Percentiles rank a stretch among this genome's conserved stretches.
These are phyloP conservation scores for Rhinocladiella mackenziei DNA, from an alignment of 2,329 filamentous ascomycete species.

Conservation along the genomic window DNA sequence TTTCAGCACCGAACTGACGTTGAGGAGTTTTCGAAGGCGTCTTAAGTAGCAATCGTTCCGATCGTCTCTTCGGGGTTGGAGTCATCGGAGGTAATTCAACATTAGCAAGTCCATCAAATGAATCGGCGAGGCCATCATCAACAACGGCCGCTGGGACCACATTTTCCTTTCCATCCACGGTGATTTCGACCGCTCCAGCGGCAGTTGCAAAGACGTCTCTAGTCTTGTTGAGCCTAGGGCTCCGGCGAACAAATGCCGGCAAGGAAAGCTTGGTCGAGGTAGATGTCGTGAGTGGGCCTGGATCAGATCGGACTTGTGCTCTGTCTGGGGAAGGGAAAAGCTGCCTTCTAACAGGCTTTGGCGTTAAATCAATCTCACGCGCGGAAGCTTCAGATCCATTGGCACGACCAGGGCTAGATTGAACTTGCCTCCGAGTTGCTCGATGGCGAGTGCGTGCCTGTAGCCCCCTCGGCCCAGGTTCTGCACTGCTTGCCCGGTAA, in stretches of 20 bases:
- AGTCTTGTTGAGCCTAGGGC: slow-evolving; percentile 30
- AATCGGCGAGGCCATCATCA: slow-evolving; percentile 54
- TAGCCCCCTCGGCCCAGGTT: slow-evolving; percentile 33
- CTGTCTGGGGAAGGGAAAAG: slow-evolving; percentile 40
- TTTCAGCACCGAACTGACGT: slow-evolving; percentile 23
- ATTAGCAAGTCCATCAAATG: slow-evolving; percentile 58
- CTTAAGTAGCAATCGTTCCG: slow-evolving; percentile 28
- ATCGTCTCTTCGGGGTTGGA: slow-evolving; percentile 30
- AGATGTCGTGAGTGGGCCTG: slow-evolving; percentile 5
- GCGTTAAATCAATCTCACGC: slow-evolving; percentile 53
- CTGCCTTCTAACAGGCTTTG: slow-evolving; percentile 49
- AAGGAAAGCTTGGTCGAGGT: slow-evolving; percentile 7
- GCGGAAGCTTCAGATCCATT: slow-evolving; percentile 37
- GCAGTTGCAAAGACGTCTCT: slow-evolving; percentile 25
- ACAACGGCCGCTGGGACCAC: slow-evolving; percentile 38
- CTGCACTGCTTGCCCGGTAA: slow-evolving; percentile 47
- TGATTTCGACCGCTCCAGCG: slow-evolving; percentile 37
- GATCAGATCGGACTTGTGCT: slow-evolving; percentile 14
- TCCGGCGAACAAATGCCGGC: slow-evolving; percentile 28
- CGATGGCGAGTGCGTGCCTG: slow-evolving; percentile 13
- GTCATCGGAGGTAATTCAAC: slow-evolving; percentile 37
- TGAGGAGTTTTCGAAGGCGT: slow-evolving; percentile 30
- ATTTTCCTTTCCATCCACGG: slow-evolving; percentile 57
- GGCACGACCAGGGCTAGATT: slow-evolving; percentile 57
- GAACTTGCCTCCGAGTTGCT: slow-evolving; percentile 50